Evolutionary conservation across 2,329 filamentous ascomycete genomes (phyloP).

Genomic region (Hypocreales sp.): DNA sequence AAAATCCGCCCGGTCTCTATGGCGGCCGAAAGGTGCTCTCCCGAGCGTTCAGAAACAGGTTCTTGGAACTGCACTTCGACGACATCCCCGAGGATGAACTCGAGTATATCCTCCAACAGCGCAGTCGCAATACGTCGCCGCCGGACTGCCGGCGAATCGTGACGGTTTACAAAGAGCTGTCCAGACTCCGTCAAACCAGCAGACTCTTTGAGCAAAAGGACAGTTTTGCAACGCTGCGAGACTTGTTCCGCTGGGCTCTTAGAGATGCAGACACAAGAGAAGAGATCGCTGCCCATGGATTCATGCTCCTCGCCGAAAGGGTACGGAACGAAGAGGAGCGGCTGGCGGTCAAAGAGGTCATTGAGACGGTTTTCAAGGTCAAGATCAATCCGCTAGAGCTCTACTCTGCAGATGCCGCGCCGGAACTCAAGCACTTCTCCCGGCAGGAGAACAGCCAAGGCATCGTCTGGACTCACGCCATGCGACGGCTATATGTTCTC

Average conservation of each 20-base stretch:
- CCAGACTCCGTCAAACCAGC: constrained; percentile 74
- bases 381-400: constrained; percentile 58
- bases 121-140: constrained; percentile 73
- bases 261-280: constrained; percentile 73
- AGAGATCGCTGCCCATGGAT: constrained; percentile 81
- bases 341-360: constrained; percentile 66
- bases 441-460: constrained; percentile 36
- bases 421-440: constrained; percentile 36
- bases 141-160: constrained; percentile 89
- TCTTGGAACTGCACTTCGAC: constrained; percentile 92
- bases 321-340: constrained; percentile 86
- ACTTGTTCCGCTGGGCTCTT: constrained; percentile 90
- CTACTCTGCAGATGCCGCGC: constrained; percentile 47
- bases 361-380: constrained; percentile 83
- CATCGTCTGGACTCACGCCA: constrained; percentile 89
- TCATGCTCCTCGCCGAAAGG: constrained; percentile 89
- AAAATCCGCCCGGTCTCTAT: constrained; percentile 91
- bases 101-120: constrained; percentile 76
- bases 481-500: constrained; percentile 80
- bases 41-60: constrained; percentile 88
- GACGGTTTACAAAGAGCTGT: constrained; percentile 83
- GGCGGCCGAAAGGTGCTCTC: constrained; percentile 89
- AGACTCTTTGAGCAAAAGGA: constrained; percentile 93
- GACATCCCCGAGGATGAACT: constrained; percentile 94
- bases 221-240: constrained; percentile 88